phyloP scores from a whole-genome alignment of 2,329 filamentous ascomycete species.

The Aspergillus thermomutatus region DNA sequence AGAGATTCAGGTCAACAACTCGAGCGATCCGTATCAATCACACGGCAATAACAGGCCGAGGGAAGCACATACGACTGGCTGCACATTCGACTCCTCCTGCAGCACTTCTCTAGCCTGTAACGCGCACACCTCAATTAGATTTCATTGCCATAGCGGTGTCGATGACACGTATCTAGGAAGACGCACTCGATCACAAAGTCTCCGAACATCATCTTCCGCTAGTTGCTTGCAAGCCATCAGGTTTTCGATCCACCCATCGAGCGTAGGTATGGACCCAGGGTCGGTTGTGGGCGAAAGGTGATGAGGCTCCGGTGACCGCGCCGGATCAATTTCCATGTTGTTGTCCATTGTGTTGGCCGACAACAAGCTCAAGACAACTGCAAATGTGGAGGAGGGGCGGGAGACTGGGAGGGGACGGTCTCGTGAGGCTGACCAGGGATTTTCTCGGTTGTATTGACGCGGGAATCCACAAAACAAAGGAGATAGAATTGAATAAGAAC shows the following conservation, averaged over 20 bases:
- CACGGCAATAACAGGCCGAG: slow-evolving; percentile 7
- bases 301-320: slow-evolving; percentile 74
- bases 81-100: slow-evolving; percentile 96
- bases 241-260: slow-evolving; percentile 98
- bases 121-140: slow-evolving; percentile 16
- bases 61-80: slow-evolving; percentile 76
- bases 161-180: slow-evolving; percentile 7
- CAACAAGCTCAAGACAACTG: slow-evolving; percentile 10
- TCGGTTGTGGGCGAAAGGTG: slow-evolving; percentile 74
- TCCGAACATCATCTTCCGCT: slow-evolving; percentile 88
- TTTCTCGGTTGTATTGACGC: slow-evolving; percentile 5
- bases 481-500: background rate
- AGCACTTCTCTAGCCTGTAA: slow-evolving; percentile 86
- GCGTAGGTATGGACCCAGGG: slow-evolving; percentile 82
- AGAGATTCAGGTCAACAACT: slow-evolving; percentile 20
- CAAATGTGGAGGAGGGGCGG: slow-evolving; percentile 23
- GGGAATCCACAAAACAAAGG: background rate
- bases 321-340: slow-evolving; percentile 95
- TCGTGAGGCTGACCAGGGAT: slow-evolving; percentile 29
- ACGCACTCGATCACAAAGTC: slow-evolving; percentile 93
- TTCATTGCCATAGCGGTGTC: background rate
- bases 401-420: slow-evolving; percentile 27
- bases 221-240: slow-evolving; percentile 99
- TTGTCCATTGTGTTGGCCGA: slow-evolving; percentile 68
- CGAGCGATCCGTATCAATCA: slow-evolving; percentile 7